Conservation (phyloP, 1,284 basidiomycete species). For the Inonotus obliquus region DNA sequence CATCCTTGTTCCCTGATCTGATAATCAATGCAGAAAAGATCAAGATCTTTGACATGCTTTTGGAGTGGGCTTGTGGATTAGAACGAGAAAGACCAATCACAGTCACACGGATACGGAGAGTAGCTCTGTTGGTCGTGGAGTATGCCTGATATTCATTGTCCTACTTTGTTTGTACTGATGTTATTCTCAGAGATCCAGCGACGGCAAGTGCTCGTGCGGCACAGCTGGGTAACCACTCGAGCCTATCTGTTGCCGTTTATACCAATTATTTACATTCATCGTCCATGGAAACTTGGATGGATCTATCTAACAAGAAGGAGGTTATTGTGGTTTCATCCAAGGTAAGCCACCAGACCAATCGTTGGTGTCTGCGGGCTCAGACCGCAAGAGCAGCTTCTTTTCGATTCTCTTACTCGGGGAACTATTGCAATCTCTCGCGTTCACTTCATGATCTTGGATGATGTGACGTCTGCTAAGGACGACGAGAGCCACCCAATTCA, state of each 20-base stretch:
- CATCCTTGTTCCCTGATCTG: background rate
- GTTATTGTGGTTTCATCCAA: conserved; percentile 34
- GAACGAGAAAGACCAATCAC: conserved; percentile 12
- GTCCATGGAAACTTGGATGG: conserved; percentile 27
- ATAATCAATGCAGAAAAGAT: conserved; percentile 14
- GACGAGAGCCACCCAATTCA: conserved; percentile 32
- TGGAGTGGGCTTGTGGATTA: conserved; percentile 13
- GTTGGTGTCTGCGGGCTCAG: conserved; percentile 15
- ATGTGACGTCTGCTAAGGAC: conserved; percentile 29
- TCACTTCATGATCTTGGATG: conserved; percentile 38
- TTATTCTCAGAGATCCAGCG: conserved; percentile 16
- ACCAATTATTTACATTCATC: conserved; percentile 16
- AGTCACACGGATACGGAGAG: conserved; percentile 19
- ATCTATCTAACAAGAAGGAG: conserved; percentile 30
- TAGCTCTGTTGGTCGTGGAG: conserved; percentile 31
- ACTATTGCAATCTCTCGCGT: conserved; percentile 36
- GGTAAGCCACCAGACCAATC: conserved; percentile 26
- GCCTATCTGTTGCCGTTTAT: conserved; percentile 25
- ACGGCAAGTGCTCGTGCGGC: conserved; percentile 7
- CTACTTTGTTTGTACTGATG: background rate
- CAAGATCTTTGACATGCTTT: conserved; percentile 6
- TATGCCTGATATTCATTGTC: conserved; percentile 22
- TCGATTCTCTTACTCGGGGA: conserved; percentile 29
- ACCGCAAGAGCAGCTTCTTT: conserved; percentile 25
- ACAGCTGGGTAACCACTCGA: conserved; percentile 6